Base-by-base conservation (phyloP, 1,284 basidiomycete genomes). In the Singerocomus inundabilis region DNA sequence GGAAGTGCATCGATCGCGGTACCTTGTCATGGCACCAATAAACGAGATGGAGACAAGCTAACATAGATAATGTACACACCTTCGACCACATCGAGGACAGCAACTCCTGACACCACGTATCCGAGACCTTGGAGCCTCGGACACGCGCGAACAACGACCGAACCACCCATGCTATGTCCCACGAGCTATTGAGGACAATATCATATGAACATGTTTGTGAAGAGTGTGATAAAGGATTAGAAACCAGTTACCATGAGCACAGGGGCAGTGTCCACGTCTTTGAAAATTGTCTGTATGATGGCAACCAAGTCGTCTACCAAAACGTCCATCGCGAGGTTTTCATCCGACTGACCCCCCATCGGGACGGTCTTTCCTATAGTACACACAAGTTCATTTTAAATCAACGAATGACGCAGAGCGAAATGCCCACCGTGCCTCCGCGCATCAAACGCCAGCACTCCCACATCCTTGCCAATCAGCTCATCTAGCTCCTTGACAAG, bases 81-180 rank as follows among this genome's bases (percentile, higher is more conserved):
- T 77, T 99, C 96, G 0, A 99, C 97, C 7, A 98, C 93, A 60
- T 99, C 97, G 2, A 99, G 74, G 1, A 98, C 93, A 1, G 83
- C 82, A 1, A 98, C 87, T 1, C 97, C 96, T 0, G 82, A 78
- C 1, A 98, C 75, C 6, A 75, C 76, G 57, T 90, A 95, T 38
- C 84, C 81, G 18, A 73, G 72, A 39, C 81, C 76, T 50, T 90
- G 78, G 1, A 98, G 74, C 8, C 71, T 61, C 0, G 89, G 81
- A 53, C 81, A 84, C 1, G 85, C 79, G 11, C 83, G 80, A 3
- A 88, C 81, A n/a, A 90, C 79, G 1, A 95, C 92, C 0, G 91
- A 87, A 15, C 93, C 93, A 11, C 94, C 94, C 85, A 96, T 92
- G 54, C 91, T 93, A 63, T 95, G 92, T 0, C 92, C 93, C 5